A percentile compares a stretch with the other conserved stretches of the same genome.
These are phyloP conservation scores for Trichocomaceae sp. DNA, from an alignment of 2,329 filamentous ascomycete genomes.

Conservation along the genomic window DNA sequence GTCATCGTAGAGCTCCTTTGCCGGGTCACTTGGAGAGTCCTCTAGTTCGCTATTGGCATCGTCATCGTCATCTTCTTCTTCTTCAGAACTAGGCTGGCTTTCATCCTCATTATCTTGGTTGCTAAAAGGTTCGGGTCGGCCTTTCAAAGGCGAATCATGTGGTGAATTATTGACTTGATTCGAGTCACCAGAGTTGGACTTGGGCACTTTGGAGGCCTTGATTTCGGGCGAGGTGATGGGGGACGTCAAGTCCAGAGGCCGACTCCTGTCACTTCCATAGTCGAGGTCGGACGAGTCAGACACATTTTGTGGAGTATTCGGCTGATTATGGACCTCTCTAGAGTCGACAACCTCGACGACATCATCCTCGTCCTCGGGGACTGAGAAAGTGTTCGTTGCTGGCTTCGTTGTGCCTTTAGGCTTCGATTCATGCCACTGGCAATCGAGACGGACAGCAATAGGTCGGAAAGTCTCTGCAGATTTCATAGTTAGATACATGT, in stretches of 20 bases:
- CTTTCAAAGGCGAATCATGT: not conserved
- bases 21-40: not conserved
- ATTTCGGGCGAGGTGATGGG: slow-evolving; percentile 20
- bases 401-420: slow-evolving; percentile 7
- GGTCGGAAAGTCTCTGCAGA: slow-evolving; percentile 14
- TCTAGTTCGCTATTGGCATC: slow-evolving; percentile 12
- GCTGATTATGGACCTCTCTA: not conserved
- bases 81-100: slow-evolving; percentile 10
- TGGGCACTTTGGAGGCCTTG: slow-evolving; percentile 9
- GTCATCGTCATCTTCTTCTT: not conserved
- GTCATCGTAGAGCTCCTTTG: not conserved
- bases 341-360: slow-evolving; percentile 12
- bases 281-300: slow-evolving; percentile 15
- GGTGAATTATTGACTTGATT: not conserved
- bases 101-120: slow-evolving; percentile 11
- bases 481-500: slow-evolving; percentile 14
- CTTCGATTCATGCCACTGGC: slow-evolving; percentile 11
- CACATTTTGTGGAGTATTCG: not conserved
- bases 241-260: slow-evolving; percentile 19
- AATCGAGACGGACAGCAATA: slow-evolving; percentile 12
- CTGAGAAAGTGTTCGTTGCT: slow-evolving; percentile 34
- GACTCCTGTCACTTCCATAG: slow-evolving; percentile 19
- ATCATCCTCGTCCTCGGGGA: slow-evolving; percentile 36
- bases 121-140: slow-evolving; percentile 3
- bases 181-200: not conserved